Percentiles rank a stretch among this genome's conserved stretches.
Evolutionary conservation across 768 basidiomycete species (phyloP).

Genomic region (Boletus sp.): DNA sequence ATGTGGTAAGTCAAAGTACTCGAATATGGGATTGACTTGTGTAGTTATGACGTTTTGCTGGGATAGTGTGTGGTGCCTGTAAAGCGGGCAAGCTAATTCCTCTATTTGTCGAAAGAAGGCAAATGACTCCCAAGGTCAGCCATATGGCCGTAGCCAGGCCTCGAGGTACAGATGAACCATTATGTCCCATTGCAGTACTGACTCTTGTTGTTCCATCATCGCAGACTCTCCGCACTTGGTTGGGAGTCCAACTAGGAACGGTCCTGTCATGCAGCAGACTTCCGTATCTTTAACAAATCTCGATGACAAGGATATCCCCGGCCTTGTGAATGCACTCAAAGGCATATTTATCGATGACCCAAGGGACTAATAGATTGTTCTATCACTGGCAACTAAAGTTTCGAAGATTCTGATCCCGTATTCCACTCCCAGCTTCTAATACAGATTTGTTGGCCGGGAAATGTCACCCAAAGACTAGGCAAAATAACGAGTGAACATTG

Average conservation of each 20-base stretch:
- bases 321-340: conserved; percentile 10
- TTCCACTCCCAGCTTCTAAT: too few species aligned
- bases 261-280: not conserved
- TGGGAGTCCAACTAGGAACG: not conserved
- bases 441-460: not conserved
- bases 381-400: not conserved
- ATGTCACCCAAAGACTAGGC: not conserved
- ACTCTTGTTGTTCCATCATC: not conserved
- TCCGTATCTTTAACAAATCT: not conserved
- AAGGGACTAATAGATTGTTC: not conserved
- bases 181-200: not conserved
- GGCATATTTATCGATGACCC: conserved; percentile 10
- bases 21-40: not conserved
- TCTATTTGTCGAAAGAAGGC: conserved; percentile 44
- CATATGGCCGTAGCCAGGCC: conserved; percentile 43
- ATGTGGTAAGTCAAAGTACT: conserved; percentile 45
- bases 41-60: not conserved
- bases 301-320: conserved; percentile 4
- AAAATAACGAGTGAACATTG: not conserved
- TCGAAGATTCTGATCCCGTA: not conserved
- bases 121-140: conserved; percentile 37
- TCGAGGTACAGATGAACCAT: conserved; percentile 37
- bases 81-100: conserved; percentile 56
- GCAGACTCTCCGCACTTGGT: conserved; percentile 16
- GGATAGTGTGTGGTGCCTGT: conserved; percentile 64